phyloP scores from a whole-genome alignment of 2,329 filamentous ascomycete species.

The Neoarthrinium moseri region DNA sequence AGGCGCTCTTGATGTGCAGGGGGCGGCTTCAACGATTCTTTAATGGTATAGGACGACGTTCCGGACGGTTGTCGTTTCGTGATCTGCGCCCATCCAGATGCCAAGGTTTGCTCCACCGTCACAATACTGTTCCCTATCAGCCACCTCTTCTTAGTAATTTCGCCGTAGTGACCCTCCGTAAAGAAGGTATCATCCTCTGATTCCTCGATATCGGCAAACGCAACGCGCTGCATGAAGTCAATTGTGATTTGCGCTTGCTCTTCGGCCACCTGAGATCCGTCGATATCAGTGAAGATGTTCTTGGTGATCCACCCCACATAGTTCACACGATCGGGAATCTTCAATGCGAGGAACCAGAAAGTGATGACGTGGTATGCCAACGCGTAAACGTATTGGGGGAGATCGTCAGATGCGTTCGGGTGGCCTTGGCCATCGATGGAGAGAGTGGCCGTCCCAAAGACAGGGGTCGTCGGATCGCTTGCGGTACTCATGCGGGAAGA shows the following conservation, averaged over 20 bases:
- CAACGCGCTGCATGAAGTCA: constrained; percentile 89
- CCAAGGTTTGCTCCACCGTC: constrained; percentile 68
- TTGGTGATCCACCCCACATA: constrained; percentile 90
- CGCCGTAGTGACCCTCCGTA: constrained; percentile 61
- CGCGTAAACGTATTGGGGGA: constrained; percentile 91
- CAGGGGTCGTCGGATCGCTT: constrained; percentile 35
- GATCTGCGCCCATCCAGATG: constrained; percentile 67
- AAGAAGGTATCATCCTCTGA: constrained; percentile 67
- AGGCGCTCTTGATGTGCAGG: constrained; percentile 55
- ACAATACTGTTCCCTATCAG: constrained; percentile 72
- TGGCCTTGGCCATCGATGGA: constrained; percentile 22
- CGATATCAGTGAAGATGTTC: constrained; percentile 76
- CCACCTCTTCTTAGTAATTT: constrained; percentile 67
- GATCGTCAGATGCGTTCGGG: constrained; percentile 59
- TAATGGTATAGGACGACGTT: constrained; percentile 58
- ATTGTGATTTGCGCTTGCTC: constrained; percentile 93
- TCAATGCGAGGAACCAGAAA: constrained; percentile 94
- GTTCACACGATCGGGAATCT: constrained; percentile 76
- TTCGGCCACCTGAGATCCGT: constrained; percentile 74
- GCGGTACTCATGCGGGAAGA: constrained; percentile 43
- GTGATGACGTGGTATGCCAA: constrained; percentile 93
- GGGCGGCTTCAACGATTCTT: constrained; percentile 57
- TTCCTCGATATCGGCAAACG: constrained; percentile 83
- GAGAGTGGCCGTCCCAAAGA: constrained; percentile 15
- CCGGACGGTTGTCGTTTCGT: constrained; percentile 72